phyloP scores from a whole-genome alignment of 108 stramenopile genomes.

The Nitzschia inconspicua region DNA sequence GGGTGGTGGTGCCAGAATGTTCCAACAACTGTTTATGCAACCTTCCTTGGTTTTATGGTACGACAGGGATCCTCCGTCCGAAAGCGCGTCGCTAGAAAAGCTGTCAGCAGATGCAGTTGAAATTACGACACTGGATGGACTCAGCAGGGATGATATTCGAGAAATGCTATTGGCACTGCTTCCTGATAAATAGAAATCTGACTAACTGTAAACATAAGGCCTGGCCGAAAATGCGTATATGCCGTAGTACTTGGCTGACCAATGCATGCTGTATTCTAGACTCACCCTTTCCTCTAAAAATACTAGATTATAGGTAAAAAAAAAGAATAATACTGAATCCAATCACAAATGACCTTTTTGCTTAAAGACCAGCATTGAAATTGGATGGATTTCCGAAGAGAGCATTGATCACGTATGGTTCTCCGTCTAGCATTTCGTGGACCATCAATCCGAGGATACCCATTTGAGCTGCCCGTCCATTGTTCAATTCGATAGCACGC shows the following conservation, averaged over 20 bases:
- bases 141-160: slow-evolving; percentile 61
- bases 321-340: too few relatives aligned
- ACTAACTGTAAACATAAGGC: too few relatives aligned
- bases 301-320: too few relatives aligned
- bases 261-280: too few relatives aligned
- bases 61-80: neutral
- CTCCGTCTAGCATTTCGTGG: slow-evolving; percentile 72
- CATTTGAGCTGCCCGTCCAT: slow-evolving; percentile 90
- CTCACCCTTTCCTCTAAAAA: too few relatives aligned
- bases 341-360: too few relatives aligned
- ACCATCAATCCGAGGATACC: slow-evolving; percentile 89
- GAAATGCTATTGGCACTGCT: slow-evolving; percentile 63
- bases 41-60: slow-evolving; percentile 25
- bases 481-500: slow-evolving; percentile 90
- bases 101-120: slow-evolving; percentile 42
- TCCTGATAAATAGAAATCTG: slow-evolving; percentile 28
- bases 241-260: too few relatives aligned
- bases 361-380: slow-evolving; percentile 43
- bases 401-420: slow-evolving; percentile 47
- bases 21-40: neutral
- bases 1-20: neutral
- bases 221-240: too few relatives aligned
- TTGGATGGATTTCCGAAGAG: slow-evolving; percentile 42
- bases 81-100: neutral
- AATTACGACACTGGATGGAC: slow-evolving; percentile 41